Evolutionary conservation across 768 basidiomycete genomes (phyloP).

Genomic region (Phanerochaete carnosa): DNA sequence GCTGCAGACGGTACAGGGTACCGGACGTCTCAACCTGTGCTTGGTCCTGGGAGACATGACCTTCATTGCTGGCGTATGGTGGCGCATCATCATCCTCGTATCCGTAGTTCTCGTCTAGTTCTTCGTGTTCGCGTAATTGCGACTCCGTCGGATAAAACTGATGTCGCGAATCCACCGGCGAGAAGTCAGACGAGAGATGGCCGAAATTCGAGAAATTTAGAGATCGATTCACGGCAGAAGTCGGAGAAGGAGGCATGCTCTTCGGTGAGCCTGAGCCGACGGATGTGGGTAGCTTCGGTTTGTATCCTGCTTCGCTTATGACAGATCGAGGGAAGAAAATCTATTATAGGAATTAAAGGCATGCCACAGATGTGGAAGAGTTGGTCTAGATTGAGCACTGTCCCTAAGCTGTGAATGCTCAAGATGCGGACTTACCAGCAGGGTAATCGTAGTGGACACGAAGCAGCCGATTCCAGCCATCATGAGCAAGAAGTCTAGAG

Average conservation of each 20-base stretch:
- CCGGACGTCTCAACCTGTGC: neutral
- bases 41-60: neutral
- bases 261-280: constrained; percentile 15
- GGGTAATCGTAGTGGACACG: constrained; percentile 76
- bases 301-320: constrained; percentile 60
- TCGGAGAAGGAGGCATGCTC: constrained; percentile 13
- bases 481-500: constrained; percentile 66
- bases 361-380: neutral
- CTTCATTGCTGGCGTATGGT: constrained; percentile 5
- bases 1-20: neutral
- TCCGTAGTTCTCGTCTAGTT: constrained; percentile 3
- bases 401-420: neutral
- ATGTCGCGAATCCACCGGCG: neutral
- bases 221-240: neutral
- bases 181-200: neutral
- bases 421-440: constrained; percentile 51
- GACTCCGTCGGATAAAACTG: neutral
- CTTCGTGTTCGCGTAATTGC: neutral
- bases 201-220: neutral
- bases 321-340: constrained; percentile 80
- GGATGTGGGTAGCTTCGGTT: constrained; percentile 32
- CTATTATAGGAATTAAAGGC: constrained; percentile 39
- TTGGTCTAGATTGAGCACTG: neutral
- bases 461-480: constrained; percentile 72
- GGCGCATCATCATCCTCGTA: constrained; percentile 3